phyloP scores from a whole-genome alignment of 495 filamentous ascomycete species.

The Umbilicaria muhlenbergii region DNA sequence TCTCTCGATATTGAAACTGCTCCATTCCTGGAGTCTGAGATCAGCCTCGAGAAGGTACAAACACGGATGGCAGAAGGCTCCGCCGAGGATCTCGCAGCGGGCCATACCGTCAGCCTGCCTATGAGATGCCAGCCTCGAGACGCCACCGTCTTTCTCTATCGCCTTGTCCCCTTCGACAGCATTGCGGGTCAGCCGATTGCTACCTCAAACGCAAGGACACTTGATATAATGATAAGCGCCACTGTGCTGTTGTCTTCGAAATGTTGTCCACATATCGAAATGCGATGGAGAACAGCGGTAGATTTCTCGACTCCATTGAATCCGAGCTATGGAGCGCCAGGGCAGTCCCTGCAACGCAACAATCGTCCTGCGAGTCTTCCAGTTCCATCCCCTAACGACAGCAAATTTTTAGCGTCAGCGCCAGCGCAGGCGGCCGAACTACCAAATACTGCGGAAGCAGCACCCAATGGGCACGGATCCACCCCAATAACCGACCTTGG shows the following conservation, averaged over 20 bases:
- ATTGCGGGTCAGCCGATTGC: constrained; percentile 27
- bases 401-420: constrained; percentile 15
- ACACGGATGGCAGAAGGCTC: constrained; percentile 49
- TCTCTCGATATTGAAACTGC: constrained; percentile 81
- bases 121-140: constrained; percentile 63
- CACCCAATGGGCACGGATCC: constrained; percentile 32
- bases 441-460: constrained; percentile 34
- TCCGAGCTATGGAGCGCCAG: constrained; percentile 47
- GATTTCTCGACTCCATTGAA: constrained; percentile 64
- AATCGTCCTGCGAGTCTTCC: constrained; percentile 41
- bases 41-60: constrained; percentile 50
- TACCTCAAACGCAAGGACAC: constrained; percentile 25
- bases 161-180: constrained; percentile 44
- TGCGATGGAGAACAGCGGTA: constrained; percentile 68
- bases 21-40: constrained; percentile 59
- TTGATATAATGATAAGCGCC: constrained; percentile 52
- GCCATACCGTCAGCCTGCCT: constrained; percentile 42
- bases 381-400: constrained; percentile 12
- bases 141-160: constrained; percentile 73
- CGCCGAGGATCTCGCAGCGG: constrained; percentile 49
- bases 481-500: constrained; percentile 43
- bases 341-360: constrained; percentile 31
- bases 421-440: constrained; percentile 12
- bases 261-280: constrained; percentile 57
- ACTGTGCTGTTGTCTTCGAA: constrained; percentile 43